These are phyloP conservation scores for Xylaria sp. DNA, from an alignment of 2,329 filamentous ascomycete genomes.

Conservation along the genomic window DNA sequence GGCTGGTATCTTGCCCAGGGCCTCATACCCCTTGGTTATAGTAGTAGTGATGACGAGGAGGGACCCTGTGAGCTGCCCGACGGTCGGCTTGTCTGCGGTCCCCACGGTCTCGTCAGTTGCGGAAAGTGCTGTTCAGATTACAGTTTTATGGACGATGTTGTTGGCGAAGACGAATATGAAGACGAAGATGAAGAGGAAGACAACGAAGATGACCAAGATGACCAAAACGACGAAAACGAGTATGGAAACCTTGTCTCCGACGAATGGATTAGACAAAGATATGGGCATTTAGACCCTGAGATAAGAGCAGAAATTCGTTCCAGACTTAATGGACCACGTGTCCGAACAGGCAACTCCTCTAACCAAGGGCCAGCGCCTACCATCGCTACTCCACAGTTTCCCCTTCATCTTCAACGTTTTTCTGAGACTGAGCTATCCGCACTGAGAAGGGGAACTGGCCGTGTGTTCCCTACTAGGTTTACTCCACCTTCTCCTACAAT, in stretches of 20 bases:
- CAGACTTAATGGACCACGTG: background rate
- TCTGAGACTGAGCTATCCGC: too few relatives aligned
- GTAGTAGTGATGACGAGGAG: slow-evolving; percentile 50
- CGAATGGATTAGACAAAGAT: background rate
- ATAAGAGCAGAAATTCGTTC: background rate
- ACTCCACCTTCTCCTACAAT: slow-evolving; percentile 39
- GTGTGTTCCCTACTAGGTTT: slow-evolving; percentile 50
- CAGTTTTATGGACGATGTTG: slow-evolving; percentile 42
- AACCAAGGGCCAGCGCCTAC: background rate
- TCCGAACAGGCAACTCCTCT: background rate
- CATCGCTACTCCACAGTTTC: slow-evolving; percentile 20
- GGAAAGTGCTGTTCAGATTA: slow-evolving; percentile 51
- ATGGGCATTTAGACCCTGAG: background rate
- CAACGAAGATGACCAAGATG: background rate
- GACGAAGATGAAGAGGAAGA: slow-evolving; percentile 22
- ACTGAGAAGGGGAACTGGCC: slow-evolving; percentile 50
- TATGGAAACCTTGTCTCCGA: too few relatives aligned
- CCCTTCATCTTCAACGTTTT: too few relatives aligned
- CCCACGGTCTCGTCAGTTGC: slow-evolving; percentile 49
- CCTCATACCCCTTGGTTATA: slow-evolving; percentile 40
- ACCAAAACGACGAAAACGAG: too few relatives aligned
- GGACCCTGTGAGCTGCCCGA: slow-evolving; percentile 50
- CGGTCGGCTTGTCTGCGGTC: slow-evolving; percentile 51
- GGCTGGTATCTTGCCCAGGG: slow-evolving; percentile 46
- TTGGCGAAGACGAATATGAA: slow-evolving; percentile 32